Evolutionary conservation across 495 filamentous ascomycete genomes (phyloP), one percentile per base, ranked within the genome.

Genomic region (Xylaria palmicola): DNA sequence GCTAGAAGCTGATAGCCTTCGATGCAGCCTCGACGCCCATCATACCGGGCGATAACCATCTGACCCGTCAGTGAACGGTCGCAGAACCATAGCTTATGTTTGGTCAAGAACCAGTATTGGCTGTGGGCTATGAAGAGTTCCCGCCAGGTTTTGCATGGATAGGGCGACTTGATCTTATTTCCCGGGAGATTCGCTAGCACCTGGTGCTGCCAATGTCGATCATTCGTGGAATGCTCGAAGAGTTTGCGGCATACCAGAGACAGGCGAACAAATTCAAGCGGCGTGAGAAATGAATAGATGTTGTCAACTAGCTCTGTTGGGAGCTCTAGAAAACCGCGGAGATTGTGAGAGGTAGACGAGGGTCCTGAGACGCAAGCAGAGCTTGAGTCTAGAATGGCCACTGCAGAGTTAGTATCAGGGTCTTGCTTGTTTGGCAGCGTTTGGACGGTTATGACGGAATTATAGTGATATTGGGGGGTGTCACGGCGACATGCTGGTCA

Each of bases 11-110:
- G 83, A 72, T 92, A 91, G 29, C 83, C 90, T 68, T 93, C 90
- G 57, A 98, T 95, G 59, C 86, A 86, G 10, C 87, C 89, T 13
- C 83, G 76, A 17, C 83, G 77, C 19, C 85, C 77, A 69, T 95
- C 85, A 66, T 92, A 97, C 0, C 88, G 85, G 27, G 83, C 78
- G 19, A 96, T 69, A 20, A 95, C 79, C 34, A 97, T 68, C 52
- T 86, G 87, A 0, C 92, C 92, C 0, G 76, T 81, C 27, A 85
- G 75, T n/a, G 83, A 79, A 26, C 71, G 80, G 73, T 97, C 92
- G 32, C 85, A 82, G 66, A 95, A 92, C 93, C 93, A 98, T 40
- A 98, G 73, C 74, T 90, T 91, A 62, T 90, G 75, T 57, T 81
- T 82, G 0, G 89, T 78, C 0, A 98, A 80, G 66, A 95, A 97